Base-by-base conservation (phyloP, 164 flowering plant species). In the Magnolia changhungtana region DNA sequence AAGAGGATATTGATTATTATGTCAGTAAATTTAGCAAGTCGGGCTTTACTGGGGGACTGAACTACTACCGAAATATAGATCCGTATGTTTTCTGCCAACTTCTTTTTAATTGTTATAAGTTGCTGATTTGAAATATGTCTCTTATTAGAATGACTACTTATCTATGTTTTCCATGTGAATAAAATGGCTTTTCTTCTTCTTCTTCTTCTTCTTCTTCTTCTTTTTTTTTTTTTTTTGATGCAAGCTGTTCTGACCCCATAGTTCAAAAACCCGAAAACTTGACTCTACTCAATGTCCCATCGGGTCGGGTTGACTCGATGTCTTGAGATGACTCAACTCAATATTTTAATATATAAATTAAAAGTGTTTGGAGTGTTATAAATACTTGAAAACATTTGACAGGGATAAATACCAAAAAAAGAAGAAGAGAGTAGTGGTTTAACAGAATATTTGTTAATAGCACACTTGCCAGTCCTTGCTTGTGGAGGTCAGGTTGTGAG, bases 61-160 rank as follows among this genome's bases (percentile, higher is more conserved):
- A 87, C 77, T 88, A 86, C 81, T 89, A 87, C 76, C 86, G 91
- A 20, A 84, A 85, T 5, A 63, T 89, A 76, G 85, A 90, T 78
- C 71, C 80, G 91, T 87, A 80, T 80, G 88, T 55, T 31, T 8
- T 8, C 66, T 55, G 11, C 37, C 16, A 20, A 59, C n/a, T 75
- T 9, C n/a, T 19, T 29, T 52, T 67, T 64, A 24, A 13, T 13
- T 16, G 29, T 8, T 37, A 37, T 37, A 63, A 59, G 21, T 20
- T 72, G 7, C 11, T 50, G 6, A 50, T 37, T 24, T 66, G 45
- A 21, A 10, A 66, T 20, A 9, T 66, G 7, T 66, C 23, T 66
- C 14, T n/a, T 24, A n/a, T 66, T 66, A 20, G 10, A 66, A 8
- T 21, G 23, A 27, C 29, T 27, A 27, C 29, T 27, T 27, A 27